Conservation (phyloP, 2,329 filamentous ascomycete species). For the Periconia sp. region DNA sequence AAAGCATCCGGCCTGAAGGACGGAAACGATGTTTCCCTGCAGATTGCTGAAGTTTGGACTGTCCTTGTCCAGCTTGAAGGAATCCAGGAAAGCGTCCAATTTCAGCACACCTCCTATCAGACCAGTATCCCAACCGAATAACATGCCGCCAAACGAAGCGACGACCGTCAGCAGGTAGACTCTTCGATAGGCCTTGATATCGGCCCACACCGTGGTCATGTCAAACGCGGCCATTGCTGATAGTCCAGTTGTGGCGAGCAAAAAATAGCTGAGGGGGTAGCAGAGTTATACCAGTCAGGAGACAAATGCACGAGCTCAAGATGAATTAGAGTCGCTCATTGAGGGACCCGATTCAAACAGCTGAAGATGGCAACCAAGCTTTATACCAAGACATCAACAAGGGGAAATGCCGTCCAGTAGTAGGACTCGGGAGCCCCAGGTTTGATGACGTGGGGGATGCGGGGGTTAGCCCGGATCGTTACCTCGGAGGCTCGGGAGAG, state of each 20-base stretch:
- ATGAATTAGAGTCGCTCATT: too few species aligned
- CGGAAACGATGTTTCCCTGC: slow-evolving; percentile 49
- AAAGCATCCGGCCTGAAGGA: slow-evolving; percentile 47
- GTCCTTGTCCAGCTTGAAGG: slow-evolving; percentile 40
- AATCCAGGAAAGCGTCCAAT: slow-evolving; percentile 48
- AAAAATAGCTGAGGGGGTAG: background rate
- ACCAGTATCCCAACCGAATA: slow-evolving; percentile 43
- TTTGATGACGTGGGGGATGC: background rate
- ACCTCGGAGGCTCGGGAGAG: background rate
- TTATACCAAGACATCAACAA: background rate
- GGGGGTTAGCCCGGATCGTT: background rate
- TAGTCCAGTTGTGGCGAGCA: background rate
- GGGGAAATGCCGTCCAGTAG: background rate
- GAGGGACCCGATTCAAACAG: too few species aligned
- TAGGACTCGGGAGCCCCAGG: background rate
- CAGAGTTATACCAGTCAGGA: too few species aligned
- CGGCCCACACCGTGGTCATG: slow-evolving; percentile 38
- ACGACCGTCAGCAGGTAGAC: slow-evolving; percentile 46
- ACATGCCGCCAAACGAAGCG: slow-evolving; percentile 48
- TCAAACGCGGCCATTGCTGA: slow-evolving; percentile 34
- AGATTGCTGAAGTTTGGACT: slow-evolving; percentile 41
- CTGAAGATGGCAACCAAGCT: background rate
- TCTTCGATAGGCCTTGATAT: slow-evolving; percentile 44
- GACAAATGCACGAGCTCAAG: too few species aligned
- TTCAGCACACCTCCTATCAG: slow-evolving; percentile 34